Conservation (phyloP, 345 rosid species). For the Lenwebbia sp. region DNA sequence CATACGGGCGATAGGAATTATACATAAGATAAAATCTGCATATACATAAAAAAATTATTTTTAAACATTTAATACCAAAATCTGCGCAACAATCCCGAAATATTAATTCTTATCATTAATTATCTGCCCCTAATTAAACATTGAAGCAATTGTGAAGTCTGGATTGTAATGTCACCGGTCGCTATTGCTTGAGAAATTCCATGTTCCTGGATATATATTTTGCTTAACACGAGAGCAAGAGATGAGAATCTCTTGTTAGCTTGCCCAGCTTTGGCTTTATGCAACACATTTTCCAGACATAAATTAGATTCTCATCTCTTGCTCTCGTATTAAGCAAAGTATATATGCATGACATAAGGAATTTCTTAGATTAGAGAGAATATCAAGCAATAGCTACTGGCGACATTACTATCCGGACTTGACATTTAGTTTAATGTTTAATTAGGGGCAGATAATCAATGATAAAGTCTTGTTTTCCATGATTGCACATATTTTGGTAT, state of each 20-base stretch:
- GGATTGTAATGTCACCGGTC: too few relatives aligned
- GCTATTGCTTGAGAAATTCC: neutral
- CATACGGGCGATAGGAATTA: neutral
- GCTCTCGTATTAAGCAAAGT: neutral
- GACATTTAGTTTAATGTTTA: neutral
- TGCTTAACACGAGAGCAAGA: neutral
- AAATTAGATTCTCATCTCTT: neutral
- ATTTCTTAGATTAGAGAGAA: neutral
- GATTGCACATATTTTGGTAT: neutral
- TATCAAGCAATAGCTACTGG: too few relatives aligned
- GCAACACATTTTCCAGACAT: neutral
- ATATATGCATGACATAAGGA: neutral
- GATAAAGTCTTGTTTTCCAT: neutral
- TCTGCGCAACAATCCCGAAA: too few relatives aligned
- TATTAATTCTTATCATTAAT: neutral
- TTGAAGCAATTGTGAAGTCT: neutral
- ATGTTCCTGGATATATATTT: neutral
- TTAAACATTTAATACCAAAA: too few relatives aligned
- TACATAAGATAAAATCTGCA: neutral
- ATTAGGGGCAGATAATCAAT: neutral
- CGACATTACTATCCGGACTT: too few relatives aligned
- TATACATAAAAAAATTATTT: too few relatives aligned
- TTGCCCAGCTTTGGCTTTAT: neutral
- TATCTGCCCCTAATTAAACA: neutral
- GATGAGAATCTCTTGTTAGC: neutral